phyloP scores from a whole-genome alignment of 768 basidiomycete genomes.

The Amanita polypyramis region DNA sequence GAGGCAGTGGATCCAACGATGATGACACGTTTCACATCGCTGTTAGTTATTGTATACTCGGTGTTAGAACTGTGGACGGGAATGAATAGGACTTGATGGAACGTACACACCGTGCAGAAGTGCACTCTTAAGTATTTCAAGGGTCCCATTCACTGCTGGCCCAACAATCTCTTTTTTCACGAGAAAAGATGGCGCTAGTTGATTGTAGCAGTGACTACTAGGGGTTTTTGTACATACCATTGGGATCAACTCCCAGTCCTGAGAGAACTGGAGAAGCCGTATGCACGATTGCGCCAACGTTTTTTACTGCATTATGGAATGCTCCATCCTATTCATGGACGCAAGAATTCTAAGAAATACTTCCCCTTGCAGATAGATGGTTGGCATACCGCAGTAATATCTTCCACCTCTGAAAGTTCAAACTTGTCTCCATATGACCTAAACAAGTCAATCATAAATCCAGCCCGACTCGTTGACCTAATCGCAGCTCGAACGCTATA shows the following conservation, averaged over 20 bases:
- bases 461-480: constrained; percentile 48
- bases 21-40: constrained; percentile 45
- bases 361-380: neutral
- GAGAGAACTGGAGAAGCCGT: constrained; percentile 53
- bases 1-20: constrained; percentile 50
- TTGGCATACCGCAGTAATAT: constrained; percentile 34
- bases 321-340: constrained; percentile 37
- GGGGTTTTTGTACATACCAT: constrained; percentile 12
- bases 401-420: constrained; percentile 58
- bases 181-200: too few species aligned
- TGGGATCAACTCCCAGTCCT: constrained; percentile 34
- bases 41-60: neutral
- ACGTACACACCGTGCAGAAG: constrained; percentile 36
- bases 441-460: constrained; percentile 45
- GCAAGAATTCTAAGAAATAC: neutral
- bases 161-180: constrained; percentile 46
- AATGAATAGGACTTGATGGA: neutral
- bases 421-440: constrained; percentile 43
- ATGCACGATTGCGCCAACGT: constrained; percentile 62
- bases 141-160: constrained; percentile 70
- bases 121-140: constrained; percentile 48
- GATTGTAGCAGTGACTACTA: too few species aligned
- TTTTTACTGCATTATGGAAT: constrained; percentile 73
- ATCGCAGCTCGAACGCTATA: constrained; percentile 59
- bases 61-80: neutral